Evolutionary conservation across 805 yeast species (phyloP), one percentile per base, ranked within the genome.

Genomic region (Yarrowia hollandica): DNA sequence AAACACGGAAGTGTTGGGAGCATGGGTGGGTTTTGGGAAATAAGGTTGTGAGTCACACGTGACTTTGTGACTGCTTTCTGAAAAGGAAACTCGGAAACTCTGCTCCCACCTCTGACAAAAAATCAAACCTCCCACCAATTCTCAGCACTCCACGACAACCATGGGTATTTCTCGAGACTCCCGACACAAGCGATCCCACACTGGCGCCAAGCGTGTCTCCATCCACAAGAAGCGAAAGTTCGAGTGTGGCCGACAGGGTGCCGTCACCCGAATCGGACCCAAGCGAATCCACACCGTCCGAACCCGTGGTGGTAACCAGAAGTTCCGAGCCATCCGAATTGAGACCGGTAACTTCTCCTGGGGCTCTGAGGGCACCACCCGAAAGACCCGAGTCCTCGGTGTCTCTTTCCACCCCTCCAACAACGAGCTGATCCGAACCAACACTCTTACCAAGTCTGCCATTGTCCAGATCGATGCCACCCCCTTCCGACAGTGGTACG

Each of bases 151-250:
- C 42, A 52, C 44, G 42, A 35, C 58, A 60, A 87, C 79, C 79
- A 92, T 92, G 99, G 98, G 99, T 91, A 92, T 92, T 88, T 90
- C 98, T 81, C 92, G 99, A 85, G 98, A 94, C 85, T 92, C 99
- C 80, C 97, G 97, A 83, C 99, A 94, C 91, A 92, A 92, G 89
- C 95, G 99, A 82, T 82, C 97, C 74, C 96, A 95, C 80, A 91
- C 99, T 77, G 99, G 99, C 88, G 99, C 99, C 79, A 91, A 90
- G 82, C 90, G 97, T 82, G 98, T 98, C 80, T 96, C 90, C 82
- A 89, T 86, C 96, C 92, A 98, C 90, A 92, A 92, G 92, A 92
- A 92, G 96, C 85, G 99, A 86, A 94, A 92, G 95, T 92, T 94
- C 77, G 99, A 92, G 83, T 86, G 88, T 79, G 99, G 99, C 74